These are phyloP conservation scores for Corniculantispora saksenae DNA, from an alignment of 2,329 filamentous ascomycete species.

Conservation along the genomic window DNA sequence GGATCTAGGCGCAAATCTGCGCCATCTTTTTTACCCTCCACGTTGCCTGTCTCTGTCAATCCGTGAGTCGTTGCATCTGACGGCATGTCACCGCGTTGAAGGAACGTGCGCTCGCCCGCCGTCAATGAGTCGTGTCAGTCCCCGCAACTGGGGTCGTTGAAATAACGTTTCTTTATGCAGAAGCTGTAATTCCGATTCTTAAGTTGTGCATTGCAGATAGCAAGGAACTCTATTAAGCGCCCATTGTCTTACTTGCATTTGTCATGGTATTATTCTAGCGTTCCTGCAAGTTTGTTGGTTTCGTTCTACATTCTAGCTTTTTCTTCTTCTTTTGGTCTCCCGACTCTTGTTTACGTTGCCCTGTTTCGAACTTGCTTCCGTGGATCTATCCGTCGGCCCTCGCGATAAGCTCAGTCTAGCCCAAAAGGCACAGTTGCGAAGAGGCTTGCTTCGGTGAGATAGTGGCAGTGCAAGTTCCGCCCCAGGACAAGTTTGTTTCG, in stretches of 20 bases:
- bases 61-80: background rate
- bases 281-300: background rate
- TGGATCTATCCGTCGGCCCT: background rate
- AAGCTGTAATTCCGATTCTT: background rate
- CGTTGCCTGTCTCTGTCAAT: background rate
- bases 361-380: background rate
- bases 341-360: background rate
- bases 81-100: background rate
- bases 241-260: background rate
- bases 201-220: background rate
- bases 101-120: background rate
- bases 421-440: too few relatives aligned
- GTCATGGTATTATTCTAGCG: background rate
- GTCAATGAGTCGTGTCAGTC: background rate
- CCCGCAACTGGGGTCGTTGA: background rate
- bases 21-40: background rate
- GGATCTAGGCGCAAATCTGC: conserved; percentile 10
- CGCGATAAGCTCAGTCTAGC: background rate
- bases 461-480: background rate
- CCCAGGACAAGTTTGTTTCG: background rate
- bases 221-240: background rate
- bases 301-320: background rate
- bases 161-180: conserved; percentile 8
- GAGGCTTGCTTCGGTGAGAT: background rate
- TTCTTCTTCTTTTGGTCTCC: background rate